Evolutionary conservation across 2,329 filamentous ascomycete species (phyloP).

Genomic region (Diaporthe longicolla): DNA sequence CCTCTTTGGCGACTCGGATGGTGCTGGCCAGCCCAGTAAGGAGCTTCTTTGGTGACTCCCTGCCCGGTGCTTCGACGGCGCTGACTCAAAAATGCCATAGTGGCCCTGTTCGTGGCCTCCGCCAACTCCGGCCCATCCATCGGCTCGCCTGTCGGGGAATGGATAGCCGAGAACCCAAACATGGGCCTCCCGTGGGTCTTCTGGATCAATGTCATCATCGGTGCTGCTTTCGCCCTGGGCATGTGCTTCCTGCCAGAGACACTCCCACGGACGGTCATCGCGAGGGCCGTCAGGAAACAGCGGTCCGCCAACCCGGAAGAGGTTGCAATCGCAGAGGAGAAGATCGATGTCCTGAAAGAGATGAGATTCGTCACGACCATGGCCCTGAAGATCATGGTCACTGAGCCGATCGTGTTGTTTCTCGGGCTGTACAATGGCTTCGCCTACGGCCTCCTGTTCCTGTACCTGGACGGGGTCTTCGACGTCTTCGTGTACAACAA

Average conservation of each 20-base stretch:
- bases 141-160: slow-evolving; percentile 57
- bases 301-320: slow-evolving; percentile 50
- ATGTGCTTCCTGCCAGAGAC: slow-evolving; percentile 58
- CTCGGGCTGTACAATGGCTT: slow-evolving; percentile 59
- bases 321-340: slow-evolving; percentile 51
- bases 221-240: slow-evolving; percentile 52
- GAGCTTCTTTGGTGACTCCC: background rate
- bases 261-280: slow-evolving; percentile 56
- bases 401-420: slow-evolving; percentile 57
- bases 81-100: background rate
- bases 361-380: slow-evolving; percentile 57
- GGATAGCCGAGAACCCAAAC: slow-evolving; percentile 54
- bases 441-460: slow-evolving; percentile 57
- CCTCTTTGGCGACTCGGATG: slow-evolving; percentile 54
- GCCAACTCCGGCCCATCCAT: slow-evolving; percentile 57
- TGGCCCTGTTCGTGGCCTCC: slow-evolving; percentile 58
- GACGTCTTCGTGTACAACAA: slow-evolving; percentile 60
- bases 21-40: slow-evolving; percentile 55
- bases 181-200: slow-evolving; percentile 58
- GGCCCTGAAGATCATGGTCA: slow-evolving; percentile 59
- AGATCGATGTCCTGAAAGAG: slow-evolving; percentile 55
- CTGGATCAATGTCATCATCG: slow-evolving; percentile 58
- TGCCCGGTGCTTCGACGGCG: background rate
- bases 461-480: slow-evolving; percentile 59
- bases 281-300: slow-evolving; percentile 51